Evolutionary conservation across 2,329 filamentous ascomycete species (phyloP), one percentile per base, ranked within the genome.

Genomic region (Verticillium dahliae): DNA sequence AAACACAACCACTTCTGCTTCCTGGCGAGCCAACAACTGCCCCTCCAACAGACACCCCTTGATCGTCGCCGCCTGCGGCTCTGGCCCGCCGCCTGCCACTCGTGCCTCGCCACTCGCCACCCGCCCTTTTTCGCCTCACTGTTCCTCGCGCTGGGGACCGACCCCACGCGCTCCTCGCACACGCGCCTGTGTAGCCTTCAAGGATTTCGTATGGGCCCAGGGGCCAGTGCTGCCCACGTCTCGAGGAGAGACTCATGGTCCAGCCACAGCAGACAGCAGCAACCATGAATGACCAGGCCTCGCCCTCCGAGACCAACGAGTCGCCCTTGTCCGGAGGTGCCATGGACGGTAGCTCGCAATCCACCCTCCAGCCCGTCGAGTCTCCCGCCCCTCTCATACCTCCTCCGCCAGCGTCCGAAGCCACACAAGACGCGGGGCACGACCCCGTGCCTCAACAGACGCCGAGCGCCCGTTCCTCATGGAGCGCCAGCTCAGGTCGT

Each of bases 401-500:
- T 27, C n/a, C n/a, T n/a, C 6, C 22, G 45, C 35, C 35, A 37
- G 2, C 54, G 18, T 33, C 58, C n/a, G 22, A 39, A 22, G 7
- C 58, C 22, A 55, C 6, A 1, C 56, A 56, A 34, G 52, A 52
- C 31, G 54, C 67, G 69, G 18, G 68, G 67, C 15, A 68, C 61
- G 18, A 61, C 62, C 34, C 41, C 22, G n/a, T 18, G 7, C 45
- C 22, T 11, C 45, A 10, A 18, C n/a, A 50, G 45, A 62, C 67
- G 3, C 68, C 71, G 5, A 63, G 62, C 22, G 68, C 68, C 7
- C 69, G 73, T 60, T 80, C 79, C 2, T 75, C 78, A 15, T 78
- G 73, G 74, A 80, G 78, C 61, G 66, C 70, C 9, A 68, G 69
- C 41, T 80, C 78, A 2, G 80, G 81, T 35, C 73, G 67, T 50